Conservation (phyloP, 192 early-diverging fungal genomes). For the Coemansia sp. region DNA sequence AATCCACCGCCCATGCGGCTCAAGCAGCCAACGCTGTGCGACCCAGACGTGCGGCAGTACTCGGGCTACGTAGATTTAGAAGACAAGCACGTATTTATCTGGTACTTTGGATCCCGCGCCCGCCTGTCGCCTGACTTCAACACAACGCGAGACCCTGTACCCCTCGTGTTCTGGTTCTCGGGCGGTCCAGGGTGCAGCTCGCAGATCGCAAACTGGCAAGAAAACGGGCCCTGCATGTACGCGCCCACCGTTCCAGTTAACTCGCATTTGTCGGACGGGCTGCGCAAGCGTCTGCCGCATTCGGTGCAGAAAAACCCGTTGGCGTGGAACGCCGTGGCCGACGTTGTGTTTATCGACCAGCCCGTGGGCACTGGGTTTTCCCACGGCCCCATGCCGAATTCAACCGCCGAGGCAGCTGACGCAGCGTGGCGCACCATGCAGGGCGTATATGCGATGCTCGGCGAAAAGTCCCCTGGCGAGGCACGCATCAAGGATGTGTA, state of each 20-base stretch:
- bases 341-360: constrained; percentile 56
- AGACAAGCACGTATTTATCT: constrained; percentile 62
- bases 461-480: not conserved
- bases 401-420: constrained; percentile 51
- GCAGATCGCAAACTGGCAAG: constrained; percentile 71
- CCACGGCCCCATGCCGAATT: constrained; percentile 54
- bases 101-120: constrained; percentile 70
- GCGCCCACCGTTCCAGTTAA: constrained; percentile 16
- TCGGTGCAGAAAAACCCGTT: constrained; percentile 49
- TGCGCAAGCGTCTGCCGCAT: constrained; percentile 49
- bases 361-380: constrained; percentile 74
- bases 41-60: constrained; percentile 82
- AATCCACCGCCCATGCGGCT: constrained; percentile 60
- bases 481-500: constrained; percentile 4
- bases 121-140: constrained; percentile 23
- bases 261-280: constrained; percentile 24
- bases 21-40: constrained; percentile 75
- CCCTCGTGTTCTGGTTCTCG: constrained; percentile 73
- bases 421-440: constrained; percentile 54
- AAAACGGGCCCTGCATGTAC: constrained; percentile 70
- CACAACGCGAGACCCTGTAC: constrained; percentile 54
- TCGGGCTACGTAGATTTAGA: constrained; percentile 71
- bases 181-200: constrained; percentile 78
- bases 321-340: constrained; percentile 74
- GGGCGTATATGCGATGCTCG: constrained; percentile 37